Percentiles rank a stretch among this genome's conserved stretches.
Conservation (phyloP, 345 rosid genomes). For the Raphanus raphanistrum region DNA sequence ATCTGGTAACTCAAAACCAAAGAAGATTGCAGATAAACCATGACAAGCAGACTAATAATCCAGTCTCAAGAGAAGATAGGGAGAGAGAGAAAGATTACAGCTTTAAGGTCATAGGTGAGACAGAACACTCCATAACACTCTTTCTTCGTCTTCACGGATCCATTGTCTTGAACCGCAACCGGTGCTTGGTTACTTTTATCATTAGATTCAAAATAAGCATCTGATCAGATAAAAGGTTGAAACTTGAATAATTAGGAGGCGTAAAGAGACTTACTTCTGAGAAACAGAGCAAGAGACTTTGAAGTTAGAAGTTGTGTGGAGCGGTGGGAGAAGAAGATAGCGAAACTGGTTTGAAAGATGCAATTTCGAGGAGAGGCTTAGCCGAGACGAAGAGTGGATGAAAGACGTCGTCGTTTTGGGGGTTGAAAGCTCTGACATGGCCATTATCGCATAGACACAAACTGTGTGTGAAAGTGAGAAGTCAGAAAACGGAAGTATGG, state of each 20-base stretch:
- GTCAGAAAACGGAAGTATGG: slow-evolving; percentile 11
- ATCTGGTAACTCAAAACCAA: background rate
- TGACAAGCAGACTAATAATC: too few species aligned
- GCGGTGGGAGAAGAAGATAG: slow-evolving; percentile 46
- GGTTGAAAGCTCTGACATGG: slow-evolving; percentile 66
- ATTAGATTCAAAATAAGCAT: background rate
- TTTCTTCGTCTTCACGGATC: slow-evolving; percentile 43
- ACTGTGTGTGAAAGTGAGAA: slow-evolving; percentile 26
- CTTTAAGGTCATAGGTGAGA: slow-evolving; percentile 86
- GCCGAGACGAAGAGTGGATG: slow-evolving; percentile 56
- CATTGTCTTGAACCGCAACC: slow-evolving; percentile 49
- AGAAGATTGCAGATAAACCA: background rate
- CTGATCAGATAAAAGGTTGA: slow-evolving; percentile 14
- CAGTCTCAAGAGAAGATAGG: too few species aligned
- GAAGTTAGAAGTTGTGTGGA: slow-evolving; percentile 39
- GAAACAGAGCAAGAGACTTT: slow-evolving; percentile 70
- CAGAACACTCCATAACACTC: slow-evolving; percentile 93
- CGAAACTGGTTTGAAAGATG: slow-evolving; percentile 53
- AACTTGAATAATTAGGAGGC: background rate
- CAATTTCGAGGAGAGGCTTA: slow-evolving; percentile 48
- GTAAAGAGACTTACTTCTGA: slow-evolving; percentile 44
- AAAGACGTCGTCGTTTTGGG: slow-evolving; percentile 42
- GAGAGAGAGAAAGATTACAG: slow-evolving; percentile 47
- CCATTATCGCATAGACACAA: slow-evolving; percentile 49
- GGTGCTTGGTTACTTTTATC: slow-evolving; percentile 46